A percentile compares a stretch with the other conserved stretches of the same genome.
These are phyloP conservation scores for Platanthera guangdongensis DNA, from an alignment of 106 monocot species.

Conservation along the genomic window DNA sequence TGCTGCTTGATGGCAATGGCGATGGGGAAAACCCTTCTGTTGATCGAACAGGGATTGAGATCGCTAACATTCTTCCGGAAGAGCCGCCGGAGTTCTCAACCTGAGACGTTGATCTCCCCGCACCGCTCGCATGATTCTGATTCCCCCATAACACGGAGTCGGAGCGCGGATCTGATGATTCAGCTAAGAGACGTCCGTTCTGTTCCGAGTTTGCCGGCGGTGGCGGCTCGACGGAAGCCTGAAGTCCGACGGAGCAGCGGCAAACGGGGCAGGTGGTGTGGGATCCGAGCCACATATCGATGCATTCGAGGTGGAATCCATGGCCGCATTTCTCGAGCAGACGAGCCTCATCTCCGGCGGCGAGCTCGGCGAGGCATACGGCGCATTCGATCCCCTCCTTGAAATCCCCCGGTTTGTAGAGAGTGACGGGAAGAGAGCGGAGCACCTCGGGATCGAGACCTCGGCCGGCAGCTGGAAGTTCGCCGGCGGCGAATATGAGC, in stretches of 20 bases:
- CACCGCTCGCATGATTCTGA: conserved; percentile 13
- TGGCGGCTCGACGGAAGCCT: background rate
- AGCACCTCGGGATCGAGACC: conserved; percentile 19
- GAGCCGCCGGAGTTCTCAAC: background rate
- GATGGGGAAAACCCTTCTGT: conserved; percentile 4
- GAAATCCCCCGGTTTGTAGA: conserved; percentile 10
- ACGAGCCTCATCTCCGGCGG: conserved; percentile 23
- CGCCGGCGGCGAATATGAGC: conserved; percentile 8
- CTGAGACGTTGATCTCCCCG: background rate
- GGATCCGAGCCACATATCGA: conserved; percentile 56
- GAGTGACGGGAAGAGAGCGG: conserved; percentile 13
- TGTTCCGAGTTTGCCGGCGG: background rate
- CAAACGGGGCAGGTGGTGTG: conserved; percentile 57
- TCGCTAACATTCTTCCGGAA: conserved; percentile 12
- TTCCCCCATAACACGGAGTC: conserved; percentile 21
- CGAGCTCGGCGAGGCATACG: conserved; percentile 29
- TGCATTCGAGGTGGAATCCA: conserved; percentile 57
- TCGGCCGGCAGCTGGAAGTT: background rate
- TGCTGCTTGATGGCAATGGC: conserved; percentile 12
- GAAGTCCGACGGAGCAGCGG: conserved; percentile 16
- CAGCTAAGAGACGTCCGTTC: background rate
- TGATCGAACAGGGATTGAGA: conserved; percentile 12
- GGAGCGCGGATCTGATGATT: conserved; percentile 16
- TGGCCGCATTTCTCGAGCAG: conserved; percentile 52
- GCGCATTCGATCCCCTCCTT: conserved; percentile 28